Evolutionary conservation across 2,329 filamentous ascomycete species (phyloP), one percentile per base, ranked within the genome.

Genomic region (Aspergillus melleus): DNA sequence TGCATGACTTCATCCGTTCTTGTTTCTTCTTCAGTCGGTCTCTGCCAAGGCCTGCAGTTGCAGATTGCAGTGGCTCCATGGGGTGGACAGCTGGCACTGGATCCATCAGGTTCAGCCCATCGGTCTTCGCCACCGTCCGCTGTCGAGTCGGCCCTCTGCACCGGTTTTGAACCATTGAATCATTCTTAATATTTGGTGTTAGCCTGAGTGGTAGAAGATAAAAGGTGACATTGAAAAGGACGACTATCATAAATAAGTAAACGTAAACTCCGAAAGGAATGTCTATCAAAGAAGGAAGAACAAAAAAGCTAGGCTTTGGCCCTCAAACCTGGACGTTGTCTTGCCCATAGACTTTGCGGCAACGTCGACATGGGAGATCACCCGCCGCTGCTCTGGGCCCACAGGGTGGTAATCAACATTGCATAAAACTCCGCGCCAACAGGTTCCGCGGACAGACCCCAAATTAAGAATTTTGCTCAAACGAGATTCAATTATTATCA

Each of bases 401-500:
- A 20, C 52, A 22, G 36, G 30, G 30, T 44, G 24, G 29, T 51
- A 39, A 42, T 36, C 30, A 24, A 54, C 56, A 42, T 56, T 61
- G 53, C 61, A 61, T 60, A 65, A 66, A 61, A 66, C 61, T 66
- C 63, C 65, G 65, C 66, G 61, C 61, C 60, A 54, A 63, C 62
- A 54, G 50, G 63, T 56, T 61, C 61, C 55, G 60, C 64, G 65
- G 64, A 64, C 63, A 67, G 60, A 63, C 61, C 64, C 58, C 62
- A 68, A 56, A 63, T 64, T 62, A 61, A 61, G 64, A 69, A 70
- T 65, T 63, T 68, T 72, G 68, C 68, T 67, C 69, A 72, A 65
- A 63, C 68, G 62, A 70, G 69, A 69, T 71, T 68, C 64, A 71
- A 74, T 77, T 77, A 77, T 76, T 77, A 77, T 76, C 73, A 74